Percentiles rank a stretch among this genome's conserved stretches.
These are phyloP conservation scores for Hericium coralloides DNA, from an alignment of 768 basidiomycete genomes.

Conservation along the genomic window DNA sequence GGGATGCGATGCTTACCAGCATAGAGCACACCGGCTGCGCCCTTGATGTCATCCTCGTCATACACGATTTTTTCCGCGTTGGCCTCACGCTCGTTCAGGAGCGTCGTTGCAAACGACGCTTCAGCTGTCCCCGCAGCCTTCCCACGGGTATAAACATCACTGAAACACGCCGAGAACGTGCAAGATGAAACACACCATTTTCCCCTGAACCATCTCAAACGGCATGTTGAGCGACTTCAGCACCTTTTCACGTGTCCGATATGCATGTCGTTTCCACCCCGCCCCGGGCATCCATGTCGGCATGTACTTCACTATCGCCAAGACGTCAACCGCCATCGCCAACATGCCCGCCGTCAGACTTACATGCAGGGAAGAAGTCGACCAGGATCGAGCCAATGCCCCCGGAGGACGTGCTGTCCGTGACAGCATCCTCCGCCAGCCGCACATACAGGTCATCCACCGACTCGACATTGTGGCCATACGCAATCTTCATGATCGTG, in stretches of 20 bases:
- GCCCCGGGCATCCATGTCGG: conserved; percentile 3
- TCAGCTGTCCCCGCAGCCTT: conserved; percentile 1
- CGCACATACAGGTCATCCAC: background rate
- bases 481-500: conserved; percentile 1
- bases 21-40: background rate
- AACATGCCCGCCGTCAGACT: background rate
- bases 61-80: background rate
- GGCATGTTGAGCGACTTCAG: background rate
- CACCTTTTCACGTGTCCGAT: background rate
- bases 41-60: background rate
- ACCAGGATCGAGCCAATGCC: background rate
- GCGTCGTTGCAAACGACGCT: background rate
- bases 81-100: background rate
- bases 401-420: background rate
- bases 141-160: background rate
- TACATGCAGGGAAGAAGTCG: background rate
- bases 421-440: background rate
- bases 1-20: background rate
- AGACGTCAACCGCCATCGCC: too few relatives aligned
- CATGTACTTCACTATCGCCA: background rate
- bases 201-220: background rate
- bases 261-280: background rate
- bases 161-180: background rate
- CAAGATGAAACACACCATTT: background rate
- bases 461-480: background rate